A percentile compares a stretch with the other conserved stretches of the same genome.
phyloP scores from a whole-genome alignment of 2,329 filamentous ascomycete genomes.

The Ceratocystis eucalypticola region DNA sequence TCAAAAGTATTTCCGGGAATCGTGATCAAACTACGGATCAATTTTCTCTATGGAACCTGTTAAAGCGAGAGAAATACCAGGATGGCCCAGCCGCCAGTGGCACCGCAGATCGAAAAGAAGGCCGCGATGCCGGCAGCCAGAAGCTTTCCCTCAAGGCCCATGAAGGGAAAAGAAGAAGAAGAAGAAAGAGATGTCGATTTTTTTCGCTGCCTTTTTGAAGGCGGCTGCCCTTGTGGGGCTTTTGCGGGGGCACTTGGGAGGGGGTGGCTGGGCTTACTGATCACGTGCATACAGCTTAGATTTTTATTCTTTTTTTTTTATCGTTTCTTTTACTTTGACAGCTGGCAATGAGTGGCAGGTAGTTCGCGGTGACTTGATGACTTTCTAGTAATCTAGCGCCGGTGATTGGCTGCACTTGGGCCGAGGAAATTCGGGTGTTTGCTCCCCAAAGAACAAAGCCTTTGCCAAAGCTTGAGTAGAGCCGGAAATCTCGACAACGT shows the following conservation, averaged over 20 bases:
- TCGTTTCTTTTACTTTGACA: not conserved
- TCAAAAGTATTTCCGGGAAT: slow-evolving; percentile 29
- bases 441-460: slow-evolving; percentile 3
- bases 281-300: not conserved
- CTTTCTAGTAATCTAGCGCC: slow-evolving; percentile 14
- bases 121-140: slow-evolving; percentile 12
- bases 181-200: slow-evolving; percentile 10
- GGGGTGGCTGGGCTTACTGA: not conserved
- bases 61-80: slow-evolving; percentile 22
- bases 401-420: slow-evolving; percentile 17
- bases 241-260: not conserved
- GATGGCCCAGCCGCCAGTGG: slow-evolving; percentile 24
- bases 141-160: slow-evolving; percentile 3
- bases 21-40: slow-evolving; percentile 39
- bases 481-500: slow-evolving; percentile 5
- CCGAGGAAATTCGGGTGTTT: slow-evolving; percentile 16
- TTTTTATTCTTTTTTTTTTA: not conserved
- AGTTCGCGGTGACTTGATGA: not conserved
- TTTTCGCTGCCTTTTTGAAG: not conserved
- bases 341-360: not conserved
- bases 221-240: not conserved
- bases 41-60: slow-evolving; percentile 17
- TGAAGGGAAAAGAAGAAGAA: slow-evolving; percentile 26
- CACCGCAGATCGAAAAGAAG: slow-evolving; percentile 23
- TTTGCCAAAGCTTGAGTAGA: slow-evolving; percentile 17